Conservation (phyloP, 805 yeast species). For the Myxozyma mucilagina region DNA sequence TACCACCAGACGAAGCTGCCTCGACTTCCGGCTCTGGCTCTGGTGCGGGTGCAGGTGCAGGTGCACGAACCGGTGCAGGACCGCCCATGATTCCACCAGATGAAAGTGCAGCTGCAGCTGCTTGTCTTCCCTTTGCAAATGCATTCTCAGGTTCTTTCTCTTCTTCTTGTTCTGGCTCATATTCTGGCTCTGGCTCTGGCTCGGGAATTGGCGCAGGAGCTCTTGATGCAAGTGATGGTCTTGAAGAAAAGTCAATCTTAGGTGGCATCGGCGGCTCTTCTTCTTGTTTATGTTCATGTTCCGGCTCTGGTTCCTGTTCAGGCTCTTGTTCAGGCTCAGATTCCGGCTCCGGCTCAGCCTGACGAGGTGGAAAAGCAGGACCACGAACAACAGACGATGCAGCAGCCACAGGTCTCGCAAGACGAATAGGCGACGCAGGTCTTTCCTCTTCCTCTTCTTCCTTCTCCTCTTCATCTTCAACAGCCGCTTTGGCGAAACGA, state of each 20-base stretch:
- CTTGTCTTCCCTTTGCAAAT: conserved; percentile 33
- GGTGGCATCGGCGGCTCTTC: conserved; percentile 8
- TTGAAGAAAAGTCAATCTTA: conserved; percentile 1
- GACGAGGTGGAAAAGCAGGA: conserved; percentile 24
- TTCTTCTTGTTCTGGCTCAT: conserved; percentile 2
- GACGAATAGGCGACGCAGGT: conserved; percentile 37
- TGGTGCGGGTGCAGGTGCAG: conserved; percentile 26
- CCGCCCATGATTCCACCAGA: conserved; percentile 31
- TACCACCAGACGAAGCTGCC: conserved; percentile 31
- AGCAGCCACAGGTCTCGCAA: conserved; percentile 32
- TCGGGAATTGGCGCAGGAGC: conserved; percentile 21
- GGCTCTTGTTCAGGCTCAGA: conserved; percentile 18
- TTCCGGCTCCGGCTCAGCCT: conserved; percentile 30
- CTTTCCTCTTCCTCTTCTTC: conserved; percentile 36
- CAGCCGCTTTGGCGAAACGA: conserved; percentile 29
- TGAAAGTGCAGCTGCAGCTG: conserved; percentile 38
- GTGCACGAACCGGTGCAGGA: conserved; percentile 23
- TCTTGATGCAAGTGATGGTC: conserved; percentile 3
- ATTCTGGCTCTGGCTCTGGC: not conserved
- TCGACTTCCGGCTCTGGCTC: conserved; percentile 21
- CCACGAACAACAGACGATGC: conserved; percentile 21
- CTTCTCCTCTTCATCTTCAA: conserved; percentile 33
- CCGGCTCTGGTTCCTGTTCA: conserved; percentile 2
- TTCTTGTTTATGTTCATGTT: conserved; percentile 8
- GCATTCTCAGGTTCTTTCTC: conserved; percentile 4